Evolutionary conservation across 2,329 filamentous ascomycete species (phyloP).

Genomic region (Pyrenochaeta sp.): DNA sequence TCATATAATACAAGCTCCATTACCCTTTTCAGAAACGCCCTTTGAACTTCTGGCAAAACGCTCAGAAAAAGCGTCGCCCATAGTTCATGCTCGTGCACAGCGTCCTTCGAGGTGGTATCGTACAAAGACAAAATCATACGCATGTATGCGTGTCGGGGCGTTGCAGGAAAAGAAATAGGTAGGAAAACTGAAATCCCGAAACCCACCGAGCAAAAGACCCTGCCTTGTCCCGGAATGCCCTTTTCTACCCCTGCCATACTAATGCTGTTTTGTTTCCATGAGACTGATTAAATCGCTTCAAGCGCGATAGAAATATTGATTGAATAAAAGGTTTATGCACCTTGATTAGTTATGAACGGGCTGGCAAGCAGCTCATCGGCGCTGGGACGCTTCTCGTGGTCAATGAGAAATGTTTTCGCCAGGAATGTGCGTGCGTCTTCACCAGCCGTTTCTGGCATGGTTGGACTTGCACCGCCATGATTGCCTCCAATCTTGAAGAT

Average conservation of each 20-base stretch:
- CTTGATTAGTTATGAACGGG: slow-evolving; percentile 78
- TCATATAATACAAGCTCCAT: too few relatives aligned
- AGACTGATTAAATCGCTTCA: slow-evolving; percentile 1
- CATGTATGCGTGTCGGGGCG: slow-evolving; percentile 19
- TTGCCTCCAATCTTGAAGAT: slow-evolving; percentile 96
- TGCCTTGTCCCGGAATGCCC: slow-evolving; percentile 2
- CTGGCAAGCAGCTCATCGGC: slow-evolving; percentile 89
- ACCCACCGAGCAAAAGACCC: not conserved
- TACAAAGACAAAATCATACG: slow-evolving; percentile 21
- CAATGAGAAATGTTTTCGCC: slow-evolving; percentile 89
- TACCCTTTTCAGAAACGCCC: too few relatives aligned
- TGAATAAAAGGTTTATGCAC: slow-evolving; percentile 23
- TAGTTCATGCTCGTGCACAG: too few relatives aligned
- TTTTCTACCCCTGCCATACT: slow-evolving; percentile 12
- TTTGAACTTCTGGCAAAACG: too few relatives aligned
- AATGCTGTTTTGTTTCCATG: slow-evolving; percentile 8
- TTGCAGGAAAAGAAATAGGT: slow-evolving; percentile 6
- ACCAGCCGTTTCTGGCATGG: slow-evolving; percentile 85
- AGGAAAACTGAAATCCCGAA: not conserved
- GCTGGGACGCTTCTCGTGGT: slow-evolving; percentile 89
- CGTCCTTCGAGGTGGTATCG: slow-evolving; percentile 21
- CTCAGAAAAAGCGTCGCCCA: too few relatives aligned
- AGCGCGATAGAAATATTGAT: not conserved
- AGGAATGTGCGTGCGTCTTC: slow-evolving; percentile 85
- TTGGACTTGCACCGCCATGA: slow-evolving; percentile 83